Evolutionary conservation across 2,329 filamentous ascomycete genomes (phyloP).

Genomic region (Exserohilum turcica): DNA sequence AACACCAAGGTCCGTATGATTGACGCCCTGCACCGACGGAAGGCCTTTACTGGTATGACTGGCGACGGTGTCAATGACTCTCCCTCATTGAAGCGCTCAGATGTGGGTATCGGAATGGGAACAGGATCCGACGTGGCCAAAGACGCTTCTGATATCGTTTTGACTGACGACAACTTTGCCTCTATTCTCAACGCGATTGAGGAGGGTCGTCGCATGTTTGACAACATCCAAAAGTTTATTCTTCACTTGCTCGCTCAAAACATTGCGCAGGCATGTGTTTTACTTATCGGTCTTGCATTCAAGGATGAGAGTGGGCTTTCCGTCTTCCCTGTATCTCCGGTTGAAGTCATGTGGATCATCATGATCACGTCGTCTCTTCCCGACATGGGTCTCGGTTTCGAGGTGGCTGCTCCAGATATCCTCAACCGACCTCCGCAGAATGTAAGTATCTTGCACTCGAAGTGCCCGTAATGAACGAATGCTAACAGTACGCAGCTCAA

Average conservation of each 20-base stretch:
- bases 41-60: slow-evolving; percentile 82
- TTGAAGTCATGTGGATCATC: slow-evolving; percentile 93
- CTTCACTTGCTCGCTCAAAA: slow-evolving; percentile 77
- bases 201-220: slow-evolving; percentile 82
- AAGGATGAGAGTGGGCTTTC: slow-evolving; percentile 73
- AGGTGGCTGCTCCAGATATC: slow-evolving; percentile 74
- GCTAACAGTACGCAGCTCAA: slow-evolving; percentile 29
- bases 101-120: slow-evolving; percentile 92
- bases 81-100: slow-evolving; percentile 77
- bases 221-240: slow-evolving; percentile 89
- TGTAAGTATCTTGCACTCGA: neutral
- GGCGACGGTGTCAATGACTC: slow-evolving; percentile 89
- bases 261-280: slow-evolving; percentile 79
- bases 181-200: slow-evolving; percentile 82
- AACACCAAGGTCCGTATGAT: slow-evolving; percentile 92
- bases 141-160: slow-evolving; percentile 79
- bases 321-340: slow-evolving; percentile 82
- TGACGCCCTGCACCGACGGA: slow-evolving; percentile 78
- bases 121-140: slow-evolving; percentile 85
- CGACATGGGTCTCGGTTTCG: slow-evolving; percentile 85
- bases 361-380: slow-evolving; percentile 81
- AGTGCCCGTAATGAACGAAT: neutral
- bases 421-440: slow-evolving; percentile 77
- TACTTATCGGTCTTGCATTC: slow-evolving; percentile 82
- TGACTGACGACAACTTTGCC: slow-evolving; percentile 88